A percentile compares a stretch with the other conserved stretches of the same genome.
phyloP scores from a whole-genome alignment of 2,329 filamentous ascomycete species.

The Fusarium subtropicale region DNA sequence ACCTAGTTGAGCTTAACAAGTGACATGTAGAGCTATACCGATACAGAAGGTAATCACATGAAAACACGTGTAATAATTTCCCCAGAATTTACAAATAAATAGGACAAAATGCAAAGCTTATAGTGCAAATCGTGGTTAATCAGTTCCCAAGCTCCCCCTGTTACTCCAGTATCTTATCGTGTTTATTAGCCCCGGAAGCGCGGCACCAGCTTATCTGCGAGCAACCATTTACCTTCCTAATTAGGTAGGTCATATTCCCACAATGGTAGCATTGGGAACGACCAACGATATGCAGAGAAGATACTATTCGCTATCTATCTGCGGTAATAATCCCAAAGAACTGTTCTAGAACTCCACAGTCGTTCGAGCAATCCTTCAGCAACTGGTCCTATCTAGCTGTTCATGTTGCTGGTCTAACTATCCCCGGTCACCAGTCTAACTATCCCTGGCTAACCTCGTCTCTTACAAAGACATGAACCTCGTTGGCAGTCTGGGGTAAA shows the following conservation, averaged over 20 bases:
- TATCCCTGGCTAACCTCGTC: not conserved
- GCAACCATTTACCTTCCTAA: conserved; percentile 14
- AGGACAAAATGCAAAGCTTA: not conserved
- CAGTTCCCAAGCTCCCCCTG: not conserved
- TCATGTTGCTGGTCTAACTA: not conserved
- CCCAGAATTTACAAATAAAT: not conserved
- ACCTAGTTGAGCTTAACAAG: not conserved
- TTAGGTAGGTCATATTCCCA: not conserved
- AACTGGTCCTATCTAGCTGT: not conserved
- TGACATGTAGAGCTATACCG: not conserved
- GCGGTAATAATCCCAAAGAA: conserved; percentile 1
- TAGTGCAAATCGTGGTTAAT: not conserved
- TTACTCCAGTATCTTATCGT: conserved; percentile 3
- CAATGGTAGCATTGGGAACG: conserved; percentile 1
- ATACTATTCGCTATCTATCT: not conserved
- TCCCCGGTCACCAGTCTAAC: not conserved
- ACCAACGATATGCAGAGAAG: not conserved
- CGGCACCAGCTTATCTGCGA: conserved; percentile 31
- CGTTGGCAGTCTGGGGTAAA: conserved; percentile 22
- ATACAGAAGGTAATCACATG: not conserved
- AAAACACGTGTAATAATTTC: not conserved
- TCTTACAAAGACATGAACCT: not conserved
- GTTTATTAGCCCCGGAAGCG: conserved; percentile 15
- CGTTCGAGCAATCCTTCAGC: not conserved
- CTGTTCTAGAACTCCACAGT: conserved; percentile 25